Percentiles rank a stretch among this genome's conserved stretches.
Evolutionary conservation across 2,329 filamentous ascomycete genomes (phyloP).

Genomic region (Colletotrichum ledebouriae): DNA sequence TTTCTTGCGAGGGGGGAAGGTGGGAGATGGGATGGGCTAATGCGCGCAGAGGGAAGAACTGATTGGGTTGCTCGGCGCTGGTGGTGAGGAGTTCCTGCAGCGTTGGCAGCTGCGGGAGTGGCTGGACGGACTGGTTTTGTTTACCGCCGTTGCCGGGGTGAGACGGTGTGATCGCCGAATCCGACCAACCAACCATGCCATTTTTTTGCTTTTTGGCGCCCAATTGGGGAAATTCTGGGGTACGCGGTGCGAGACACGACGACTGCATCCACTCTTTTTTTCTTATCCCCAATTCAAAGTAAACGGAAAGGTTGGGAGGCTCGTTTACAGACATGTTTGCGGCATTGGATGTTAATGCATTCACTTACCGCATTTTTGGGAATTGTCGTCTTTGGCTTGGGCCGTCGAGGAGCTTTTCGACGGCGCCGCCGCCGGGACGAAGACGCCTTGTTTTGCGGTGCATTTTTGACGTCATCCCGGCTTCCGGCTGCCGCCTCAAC

Average conservation of each 20-base stretch:
- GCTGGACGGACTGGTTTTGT: conserved; percentile 34
- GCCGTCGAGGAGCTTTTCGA: neutral
- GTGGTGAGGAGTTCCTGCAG: conserved; percentile 27
- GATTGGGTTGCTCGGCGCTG: conserved; percentile 28
- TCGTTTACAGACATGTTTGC: neutral
- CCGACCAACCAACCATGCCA: conserved; percentile 29
- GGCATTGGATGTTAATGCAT: neutral
- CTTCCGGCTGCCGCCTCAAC: neutral
- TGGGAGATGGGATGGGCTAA: conserved; percentile 15
- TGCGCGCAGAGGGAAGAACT: neutral
- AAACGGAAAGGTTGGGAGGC: conserved; percentile 5
- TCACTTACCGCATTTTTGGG: neutral
- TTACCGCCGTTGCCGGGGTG: conserved; percentile 39
- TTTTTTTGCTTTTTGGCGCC: conserved; percentile 6
- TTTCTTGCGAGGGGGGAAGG: too few species aligned
- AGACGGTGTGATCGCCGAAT: neutral
- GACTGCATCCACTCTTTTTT: neutral
- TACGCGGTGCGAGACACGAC: neutral
- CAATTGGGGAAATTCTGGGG: conserved; percentile 26
- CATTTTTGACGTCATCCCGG: conserved; percentile 34
- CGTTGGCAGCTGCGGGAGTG: conserved; percentile 38
- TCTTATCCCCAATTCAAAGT: neutral
- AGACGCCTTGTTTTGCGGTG: conserved; percentile 1
- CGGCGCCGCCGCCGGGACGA: neutral
- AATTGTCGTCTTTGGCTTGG: neutral